Evolutionary conservation across 2,329 filamentous ascomycete genomes (phyloP).

Genomic region (Diaporthe australafricana): DNA sequence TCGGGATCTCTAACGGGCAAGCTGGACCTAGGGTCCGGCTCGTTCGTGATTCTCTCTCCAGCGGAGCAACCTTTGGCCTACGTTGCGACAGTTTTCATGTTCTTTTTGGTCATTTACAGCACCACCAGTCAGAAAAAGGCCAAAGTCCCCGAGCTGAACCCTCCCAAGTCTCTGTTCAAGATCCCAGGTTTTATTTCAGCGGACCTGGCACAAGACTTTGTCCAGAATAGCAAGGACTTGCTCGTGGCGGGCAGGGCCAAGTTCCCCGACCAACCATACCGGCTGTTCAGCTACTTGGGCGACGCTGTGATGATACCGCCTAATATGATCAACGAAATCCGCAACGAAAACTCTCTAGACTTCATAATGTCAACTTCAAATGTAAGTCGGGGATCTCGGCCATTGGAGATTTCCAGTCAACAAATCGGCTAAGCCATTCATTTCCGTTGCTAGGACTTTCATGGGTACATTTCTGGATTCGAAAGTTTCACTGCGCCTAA

Average conservation of each 20-base stretch:
- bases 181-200: neutral
- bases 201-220: neutral
- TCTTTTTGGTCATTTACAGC: neutral
- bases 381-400: neutral
- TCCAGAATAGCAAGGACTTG: neutral
- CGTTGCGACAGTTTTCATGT: neutral
- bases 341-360: conserved; percentile 4
- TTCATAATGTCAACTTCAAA: neutral
- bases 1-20: no score
- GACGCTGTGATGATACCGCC: conserved; percentile 5
- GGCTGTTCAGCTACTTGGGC: conserved; percentile 15
- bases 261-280: conserved; percentile 20
- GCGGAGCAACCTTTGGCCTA: neutral
- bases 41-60: neutral
- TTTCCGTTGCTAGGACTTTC: neutral
- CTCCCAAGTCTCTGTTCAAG: neutral
- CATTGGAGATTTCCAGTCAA: no score
- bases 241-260: neutral
- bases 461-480: neutral
- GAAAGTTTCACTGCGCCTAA: neutral
- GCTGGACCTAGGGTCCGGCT: neutral
- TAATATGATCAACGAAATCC: neutral
- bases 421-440: neutral
- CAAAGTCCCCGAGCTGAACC: neutral
- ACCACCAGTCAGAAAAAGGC: neutral